A percentile compares a stretch with the other conserved stretches of the same genome.
Conservation (phyloP, 345 rosid genomes). For the Eucalyptus polyanthemos region DNA sequence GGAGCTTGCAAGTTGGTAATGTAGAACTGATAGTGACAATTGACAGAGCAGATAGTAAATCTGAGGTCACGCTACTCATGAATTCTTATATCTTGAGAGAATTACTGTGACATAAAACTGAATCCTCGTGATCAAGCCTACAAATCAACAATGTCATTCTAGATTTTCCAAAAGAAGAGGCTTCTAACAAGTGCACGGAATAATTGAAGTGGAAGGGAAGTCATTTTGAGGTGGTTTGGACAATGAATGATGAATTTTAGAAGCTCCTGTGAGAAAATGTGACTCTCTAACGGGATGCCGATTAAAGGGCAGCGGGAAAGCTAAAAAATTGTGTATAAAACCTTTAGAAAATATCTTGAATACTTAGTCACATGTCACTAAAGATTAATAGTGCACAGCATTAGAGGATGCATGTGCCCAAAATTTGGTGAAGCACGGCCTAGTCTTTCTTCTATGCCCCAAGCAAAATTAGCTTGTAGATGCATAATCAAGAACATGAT, state of each 20-base stretch:
- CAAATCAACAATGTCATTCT: not conserved
- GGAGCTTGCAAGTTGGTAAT: not conserved
- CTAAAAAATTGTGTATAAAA: not conserved
- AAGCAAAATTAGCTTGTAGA: not conserved
- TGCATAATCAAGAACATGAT: not conserved
- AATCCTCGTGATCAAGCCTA: not conserved
- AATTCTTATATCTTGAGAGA: not conserved
- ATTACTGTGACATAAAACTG: not conserved
- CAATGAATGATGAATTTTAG: not conserved
- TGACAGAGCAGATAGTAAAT: not conserved
- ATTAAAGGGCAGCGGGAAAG: not conserved
- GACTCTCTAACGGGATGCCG: not conserved
- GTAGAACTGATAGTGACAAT: not conserved
- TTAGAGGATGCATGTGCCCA: not conserved
- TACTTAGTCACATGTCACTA: not conserved
- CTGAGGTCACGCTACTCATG: not conserved
- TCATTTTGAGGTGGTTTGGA: not conserved
- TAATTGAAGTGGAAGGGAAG: not conserved
- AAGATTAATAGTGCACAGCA: not conserved
- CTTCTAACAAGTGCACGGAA: not conserved
- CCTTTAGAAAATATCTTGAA: not conserved
- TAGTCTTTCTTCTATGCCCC: not conserved
- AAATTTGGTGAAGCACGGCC: not conserved
- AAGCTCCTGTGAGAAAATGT: not conserved
- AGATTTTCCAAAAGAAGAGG: not conserved